These are phyloP conservation scores for Alternaria incomplexa DNA, from an alignment of 2,329 filamentous ascomycete genomes.

Conservation along the genomic window DNA sequence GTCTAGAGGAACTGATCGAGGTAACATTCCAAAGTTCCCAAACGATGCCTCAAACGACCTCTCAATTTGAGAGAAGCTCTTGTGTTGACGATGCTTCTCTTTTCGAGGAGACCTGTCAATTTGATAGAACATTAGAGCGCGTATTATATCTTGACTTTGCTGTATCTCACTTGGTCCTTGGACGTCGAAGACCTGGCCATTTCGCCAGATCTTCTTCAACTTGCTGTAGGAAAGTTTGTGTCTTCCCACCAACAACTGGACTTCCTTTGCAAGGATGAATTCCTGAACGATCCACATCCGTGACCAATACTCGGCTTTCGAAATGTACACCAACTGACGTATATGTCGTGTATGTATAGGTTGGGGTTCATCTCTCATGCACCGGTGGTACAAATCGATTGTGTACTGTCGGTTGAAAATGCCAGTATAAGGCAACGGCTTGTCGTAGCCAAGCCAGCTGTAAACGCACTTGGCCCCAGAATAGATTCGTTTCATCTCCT, in stretches of 20 bases:
- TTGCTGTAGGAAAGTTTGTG: background rate
- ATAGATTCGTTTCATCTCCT: background rate
- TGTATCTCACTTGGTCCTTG: too few relatives aligned
- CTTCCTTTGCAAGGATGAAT: background rate
- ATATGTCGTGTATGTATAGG: background rate
- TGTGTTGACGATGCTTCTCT: too few relatives aligned
- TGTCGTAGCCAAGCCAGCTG: background rate
- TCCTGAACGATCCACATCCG: background rate
- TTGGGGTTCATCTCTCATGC: background rate
- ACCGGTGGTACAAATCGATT: background rate
- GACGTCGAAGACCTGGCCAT: too few relatives aligned
- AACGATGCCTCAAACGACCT: background rate
- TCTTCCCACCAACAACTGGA: background rate
- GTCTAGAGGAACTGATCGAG: background rate
- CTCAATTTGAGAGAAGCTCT: too few relatives aligned
- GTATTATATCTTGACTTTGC: too few relatives aligned
- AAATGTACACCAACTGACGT: background rate
- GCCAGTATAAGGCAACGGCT: background rate
- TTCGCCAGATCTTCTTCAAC: background rate
- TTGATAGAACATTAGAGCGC: too few relatives aligned
- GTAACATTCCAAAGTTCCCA: background rate
- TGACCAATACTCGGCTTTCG: background rate
- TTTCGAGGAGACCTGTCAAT: too few relatives aligned
- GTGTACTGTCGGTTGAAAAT: background rate
- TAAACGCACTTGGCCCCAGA: background rate